Conservation (phyloP, 495 filamentous ascomycete genomes). For the Tuber calosporum region DNA sequence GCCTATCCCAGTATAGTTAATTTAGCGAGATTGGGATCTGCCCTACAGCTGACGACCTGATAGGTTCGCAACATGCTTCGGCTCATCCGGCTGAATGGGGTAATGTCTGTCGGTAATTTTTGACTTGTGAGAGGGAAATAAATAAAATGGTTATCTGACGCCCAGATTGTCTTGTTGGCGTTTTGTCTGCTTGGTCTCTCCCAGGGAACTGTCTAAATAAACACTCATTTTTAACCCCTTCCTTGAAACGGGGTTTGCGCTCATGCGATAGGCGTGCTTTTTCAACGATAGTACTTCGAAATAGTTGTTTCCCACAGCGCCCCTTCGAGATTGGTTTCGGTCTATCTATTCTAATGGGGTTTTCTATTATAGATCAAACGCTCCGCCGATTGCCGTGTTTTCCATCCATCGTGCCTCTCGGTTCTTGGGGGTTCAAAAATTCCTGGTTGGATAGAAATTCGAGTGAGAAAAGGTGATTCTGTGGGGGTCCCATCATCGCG, state of each 20-base stretch:
- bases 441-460: not conserved
- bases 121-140: not conserved
- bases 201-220: not conserved
- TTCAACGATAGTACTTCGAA: not conserved
- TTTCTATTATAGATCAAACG: constrained; percentile 1
- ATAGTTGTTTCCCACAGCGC: not conserved
- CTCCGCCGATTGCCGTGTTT: not conserved
- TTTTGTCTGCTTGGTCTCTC: not conserved
- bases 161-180: not conserved
- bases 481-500: not conserved
- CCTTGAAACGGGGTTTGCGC: not conserved
- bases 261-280: not conserved
- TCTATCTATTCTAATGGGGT: not conserved
- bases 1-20: not conserved
- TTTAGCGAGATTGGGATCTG: constrained; percentile 4
- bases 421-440: not conserved
- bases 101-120: not conserved
- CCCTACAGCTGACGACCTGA: not conserved
- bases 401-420: not conserved
- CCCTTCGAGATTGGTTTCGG: not conserved
- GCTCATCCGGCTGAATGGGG: not conserved
- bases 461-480: not conserved
- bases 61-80: not conserved
- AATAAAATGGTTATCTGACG: not conserved
- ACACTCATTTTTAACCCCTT: not conserved